Evolutionary conservation across 495 filamentous ascomycete species (phyloP).

Genomic region (Endocarpon pusillum): DNA sequence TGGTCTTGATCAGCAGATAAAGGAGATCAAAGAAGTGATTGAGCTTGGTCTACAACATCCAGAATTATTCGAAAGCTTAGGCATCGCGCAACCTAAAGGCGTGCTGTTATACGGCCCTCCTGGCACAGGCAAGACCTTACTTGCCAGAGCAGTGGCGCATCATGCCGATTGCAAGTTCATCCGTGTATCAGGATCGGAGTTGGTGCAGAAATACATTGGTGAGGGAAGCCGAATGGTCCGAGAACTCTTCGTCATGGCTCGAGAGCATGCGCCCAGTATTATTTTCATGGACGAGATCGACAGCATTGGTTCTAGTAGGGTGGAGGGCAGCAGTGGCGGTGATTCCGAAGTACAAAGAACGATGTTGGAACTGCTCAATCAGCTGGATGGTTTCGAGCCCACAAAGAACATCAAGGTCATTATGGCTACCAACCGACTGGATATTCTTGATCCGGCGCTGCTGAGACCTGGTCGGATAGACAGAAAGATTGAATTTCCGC

Average conservation of each 20-base stretch:
- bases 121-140: conserved; percentile 90
- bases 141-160: conserved; percentile 91
- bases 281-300: conserved; percentile 99
- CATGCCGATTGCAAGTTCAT: conserved; percentile 99
- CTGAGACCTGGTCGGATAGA: conserved; percentile 92
- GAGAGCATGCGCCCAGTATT: conserved; percentile 97
- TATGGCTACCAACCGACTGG: conserved; percentile 96
- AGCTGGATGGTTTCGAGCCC: conserved; percentile 96
- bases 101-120: conserved; percentile 94
- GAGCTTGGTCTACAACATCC: conserved; percentile 97
- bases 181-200: conserved; percentile 82
- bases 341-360: conserved; percentile 99
- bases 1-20: conserved; percentile 96
- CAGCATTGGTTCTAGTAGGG: conserved; percentile 90
- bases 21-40: conserved; percentile 99
- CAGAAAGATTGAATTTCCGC: conserved; percentile 98
- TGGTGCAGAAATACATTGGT: conserved; percentile 99
- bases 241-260: conserved; percentile 96
- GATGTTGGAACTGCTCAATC: conserved; percentile 97
- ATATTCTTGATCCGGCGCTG: conserved; percentile 90
- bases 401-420: conserved; percentile 99
- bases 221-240: conserved; percentile 97
- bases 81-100: conserved; percentile 95
- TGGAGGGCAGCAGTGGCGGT: conserved; percentile 85
- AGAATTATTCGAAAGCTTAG: conserved; percentile 94